These are phyloP conservation scores for Styphnolobium japonicum DNA, from an alignment of 306 rosid species.

Conservation along the genomic window DNA sequence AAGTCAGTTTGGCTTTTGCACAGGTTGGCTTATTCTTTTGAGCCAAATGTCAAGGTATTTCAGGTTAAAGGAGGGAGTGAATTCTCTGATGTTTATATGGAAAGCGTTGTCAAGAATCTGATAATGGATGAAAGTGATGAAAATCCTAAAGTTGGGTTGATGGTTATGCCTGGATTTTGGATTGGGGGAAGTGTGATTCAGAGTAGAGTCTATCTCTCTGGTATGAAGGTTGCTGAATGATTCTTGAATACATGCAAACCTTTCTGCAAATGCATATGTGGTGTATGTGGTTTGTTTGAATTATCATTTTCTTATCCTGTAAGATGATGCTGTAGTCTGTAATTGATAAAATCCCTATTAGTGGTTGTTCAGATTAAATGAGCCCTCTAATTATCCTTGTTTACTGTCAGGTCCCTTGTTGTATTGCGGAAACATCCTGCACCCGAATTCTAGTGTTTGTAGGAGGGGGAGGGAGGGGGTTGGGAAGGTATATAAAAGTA, in stretches of 20 bases:
- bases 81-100: slow-evolving; percentile 93
- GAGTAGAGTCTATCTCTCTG: slow-evolving; percentile 92
- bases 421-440: slow-evolving; percentile 14
- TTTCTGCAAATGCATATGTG: slow-evolving; percentile 15
- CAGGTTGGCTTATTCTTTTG: slow-evolving; percentile 79
- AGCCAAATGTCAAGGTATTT: slow-evolving; percentile 78
- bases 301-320: slow-evolving; percentile 30
- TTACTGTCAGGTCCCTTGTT: slow-evolving; percentile 8
- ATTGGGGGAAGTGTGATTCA: slow-evolving; percentile 87
- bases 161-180: slow-evolving; percentile 98
- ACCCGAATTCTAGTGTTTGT: slow-evolving; percentile 9
- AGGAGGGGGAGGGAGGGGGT: slow-evolving; percentile 11
- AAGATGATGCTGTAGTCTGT: slow-evolving; percentile 36
- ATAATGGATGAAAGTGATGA: slow-evolving; percentile 62
- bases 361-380: slow-evolving; percentile 27
- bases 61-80: slow-evolving; percentile 93
- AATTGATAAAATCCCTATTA: slow-evolving; percentile 21
- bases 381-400: not conserved
- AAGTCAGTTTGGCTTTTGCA: slow-evolving; percentile 96
- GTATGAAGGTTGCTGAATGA: slow-evolving; percentile 89
- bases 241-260: not conserved
- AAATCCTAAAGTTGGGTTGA: slow-evolving; percentile 85
- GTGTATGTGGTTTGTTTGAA: slow-evolving; percentile 34
- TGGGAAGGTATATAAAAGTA: not conserved
- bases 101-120: slow-evolving; percentile 84